Percentiles rank a stretch among this genome's conserved stretches.
Conservation (phyloP, 2,329 filamentous ascomycete species). For the Pseudohalonectria lignicola region DNA sequence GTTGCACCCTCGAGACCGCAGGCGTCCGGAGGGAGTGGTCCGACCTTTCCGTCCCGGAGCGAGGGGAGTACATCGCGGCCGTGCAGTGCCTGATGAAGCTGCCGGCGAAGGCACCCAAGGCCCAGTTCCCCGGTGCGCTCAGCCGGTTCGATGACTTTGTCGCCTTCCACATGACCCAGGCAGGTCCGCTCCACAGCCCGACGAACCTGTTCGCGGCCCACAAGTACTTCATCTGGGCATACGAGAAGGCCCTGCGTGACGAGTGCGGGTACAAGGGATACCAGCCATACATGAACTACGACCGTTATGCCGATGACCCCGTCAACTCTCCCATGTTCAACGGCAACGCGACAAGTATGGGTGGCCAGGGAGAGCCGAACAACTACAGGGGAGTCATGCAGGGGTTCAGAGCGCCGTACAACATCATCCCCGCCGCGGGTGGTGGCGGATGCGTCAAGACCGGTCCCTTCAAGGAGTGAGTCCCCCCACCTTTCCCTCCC, state of each 20-base stretch:
- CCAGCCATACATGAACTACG: conserved; percentile 39
- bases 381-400: conserved; percentile 11
- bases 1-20: conserved; percentile 16
- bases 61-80: conserved; percentile 14
- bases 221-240: conserved; percentile 18
- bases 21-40: conserved; percentile 15
- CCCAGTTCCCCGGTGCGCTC: conserved; percentile 13
- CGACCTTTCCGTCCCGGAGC: conserved; percentile 12
- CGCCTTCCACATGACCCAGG: conserved; percentile 18
- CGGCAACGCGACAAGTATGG: conserved; percentile 37
- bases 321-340: conserved; percentile 40
- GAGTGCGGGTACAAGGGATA: conserved; percentile 23
- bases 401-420: conserved; percentile 6
- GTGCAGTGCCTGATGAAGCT: conserved; percentile 16
- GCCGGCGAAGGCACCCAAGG: conserved; percentile 11
- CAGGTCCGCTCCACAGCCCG: conserved; percentile 11
- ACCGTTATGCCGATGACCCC: conserved; percentile 33
- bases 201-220: conserved; percentile 16
- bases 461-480: conserved; percentile 33
- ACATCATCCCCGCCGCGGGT: conserved; percentile 30
- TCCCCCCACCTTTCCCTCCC: background rate
- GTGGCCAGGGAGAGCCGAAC: conserved; percentile 29
- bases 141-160: conserved; percentile 21
- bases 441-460: conserved; percentile 43
- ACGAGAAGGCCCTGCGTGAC: conserved; percentile 19